Conservation (phyloP, 345 rosid genomes). For the Sonneratia alba region DNA sequence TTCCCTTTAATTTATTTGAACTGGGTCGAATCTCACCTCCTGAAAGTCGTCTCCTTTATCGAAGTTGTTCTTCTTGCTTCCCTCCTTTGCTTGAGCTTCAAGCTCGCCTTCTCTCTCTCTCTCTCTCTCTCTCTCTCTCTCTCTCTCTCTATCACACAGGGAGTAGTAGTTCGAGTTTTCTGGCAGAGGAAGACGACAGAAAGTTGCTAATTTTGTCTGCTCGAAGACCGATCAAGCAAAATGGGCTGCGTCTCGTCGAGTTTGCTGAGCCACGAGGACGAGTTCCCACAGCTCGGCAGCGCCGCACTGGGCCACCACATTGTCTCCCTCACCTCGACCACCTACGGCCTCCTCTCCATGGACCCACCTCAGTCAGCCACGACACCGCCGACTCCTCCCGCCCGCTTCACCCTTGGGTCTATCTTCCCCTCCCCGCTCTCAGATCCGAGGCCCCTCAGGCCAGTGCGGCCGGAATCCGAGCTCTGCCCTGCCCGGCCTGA, state of each 20-base stretch:
- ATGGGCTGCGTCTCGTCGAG: constrained; percentile 96
- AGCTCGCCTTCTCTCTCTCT: neutral
- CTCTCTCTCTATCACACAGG: neutral
- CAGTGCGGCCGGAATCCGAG: constrained; percentile 51
- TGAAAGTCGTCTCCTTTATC: constrained; percentile 6
- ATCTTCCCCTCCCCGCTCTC: constrained; percentile 31
- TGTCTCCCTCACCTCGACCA: constrained; percentile 84
- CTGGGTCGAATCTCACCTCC: neutral
- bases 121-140: too few species aligned
- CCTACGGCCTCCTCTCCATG: constrained; percentile 85
- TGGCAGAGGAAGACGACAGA: neutral
- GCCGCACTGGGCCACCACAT: constrained; percentile 76
- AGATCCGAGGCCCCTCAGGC: constrained; percentile 33
- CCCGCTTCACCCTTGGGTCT: constrained; percentile 39
- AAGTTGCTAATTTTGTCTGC: neutral
- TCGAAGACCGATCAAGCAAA: neutral
- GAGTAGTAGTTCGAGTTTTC: neutral
- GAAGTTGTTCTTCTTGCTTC: neutral
- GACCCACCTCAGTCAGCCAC: constrained; percentile 46
- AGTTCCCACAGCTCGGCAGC: constrained; percentile 57
- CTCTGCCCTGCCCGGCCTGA: constrained; percentile 45
- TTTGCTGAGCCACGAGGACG: constrained; percentile 65
- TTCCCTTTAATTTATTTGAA: neutral
- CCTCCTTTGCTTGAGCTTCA: constrained; percentile 3
- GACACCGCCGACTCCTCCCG: constrained; percentile 47